Evolutionary conservation across 2,329 filamentous ascomycete genomes (phyloP).

Genomic region (Dichotomopilus funicola): DNA sequence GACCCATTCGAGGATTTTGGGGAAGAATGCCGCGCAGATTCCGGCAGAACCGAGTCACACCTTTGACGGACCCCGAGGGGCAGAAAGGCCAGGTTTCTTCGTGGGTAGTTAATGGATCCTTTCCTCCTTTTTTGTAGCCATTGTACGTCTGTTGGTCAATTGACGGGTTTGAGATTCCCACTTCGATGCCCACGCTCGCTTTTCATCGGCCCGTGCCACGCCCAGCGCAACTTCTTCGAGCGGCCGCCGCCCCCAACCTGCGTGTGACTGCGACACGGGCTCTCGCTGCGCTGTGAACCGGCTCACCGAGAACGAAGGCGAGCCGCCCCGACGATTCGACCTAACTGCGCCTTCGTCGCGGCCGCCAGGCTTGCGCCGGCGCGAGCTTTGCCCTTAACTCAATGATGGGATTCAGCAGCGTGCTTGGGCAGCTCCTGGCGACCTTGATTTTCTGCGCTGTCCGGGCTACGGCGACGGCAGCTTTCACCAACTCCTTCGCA

Average conservation of each 20-base stretch:
- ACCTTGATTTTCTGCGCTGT: not conserved
- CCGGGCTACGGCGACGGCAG: conserved; percentile 5
- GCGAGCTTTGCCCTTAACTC: not conserved
- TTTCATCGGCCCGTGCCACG: too few species aligned
- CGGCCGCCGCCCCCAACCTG: too few species aligned
- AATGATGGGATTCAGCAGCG: not conserved
- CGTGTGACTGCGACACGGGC: too few species aligned
- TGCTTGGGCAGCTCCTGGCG: conserved; percentile 1
- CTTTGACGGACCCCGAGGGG: not conserved
- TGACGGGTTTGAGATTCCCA: too few species aligned
- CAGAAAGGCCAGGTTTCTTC: not conserved
- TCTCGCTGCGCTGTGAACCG: too few species aligned
- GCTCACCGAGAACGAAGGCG: too few species aligned
- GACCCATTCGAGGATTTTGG: conserved; percentile 3
- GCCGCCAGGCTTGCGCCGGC: too few species aligned
- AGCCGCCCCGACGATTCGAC: not conserved
- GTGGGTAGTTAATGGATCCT: not conserved
- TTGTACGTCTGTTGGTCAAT: not conserved
- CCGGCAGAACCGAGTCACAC: not conserved
- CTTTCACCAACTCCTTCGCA: conserved; percentile 25
- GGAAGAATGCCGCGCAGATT: not conserved
- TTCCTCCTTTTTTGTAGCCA: conserved; percentile 1
- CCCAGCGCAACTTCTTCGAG: too few species aligned
- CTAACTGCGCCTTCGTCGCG: not conserved
- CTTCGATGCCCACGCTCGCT: too few species aligned